Evolutionary conservation across 176 grass and related monocot species (phyloP).

Genomic region (Aegilops sharonensis): DNA sequence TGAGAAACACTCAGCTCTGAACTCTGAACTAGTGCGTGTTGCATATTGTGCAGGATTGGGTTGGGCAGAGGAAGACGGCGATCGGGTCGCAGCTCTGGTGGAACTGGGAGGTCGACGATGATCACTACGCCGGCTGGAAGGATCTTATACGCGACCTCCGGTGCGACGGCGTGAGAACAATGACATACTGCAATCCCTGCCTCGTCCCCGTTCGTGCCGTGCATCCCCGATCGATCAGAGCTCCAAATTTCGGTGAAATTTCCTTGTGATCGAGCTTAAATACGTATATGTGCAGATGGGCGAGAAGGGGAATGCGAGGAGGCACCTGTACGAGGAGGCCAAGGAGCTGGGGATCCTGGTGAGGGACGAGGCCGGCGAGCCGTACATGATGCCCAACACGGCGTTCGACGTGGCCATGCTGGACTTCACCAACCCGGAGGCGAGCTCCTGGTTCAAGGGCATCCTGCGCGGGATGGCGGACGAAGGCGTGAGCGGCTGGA

Average conservation of each 20-base stretch:
- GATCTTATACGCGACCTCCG: slow-evolving; percentile 60
- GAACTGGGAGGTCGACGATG: slow-evolving; percentile 87
- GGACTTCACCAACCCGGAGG: slow-evolving; percentile 79
- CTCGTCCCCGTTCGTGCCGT: slow-evolving; percentile 56
- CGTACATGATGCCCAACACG: slow-evolving; percentile 94
- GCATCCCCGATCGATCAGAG: background rate
- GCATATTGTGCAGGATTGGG: slow-evolving; percentile 67
- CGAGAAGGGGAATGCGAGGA: slow-evolving; percentile 48
- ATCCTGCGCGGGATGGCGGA: slow-evolving; percentile 66
- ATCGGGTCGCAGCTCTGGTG: slow-evolving; percentile 96
- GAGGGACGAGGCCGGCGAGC: slow-evolving; percentile 52
- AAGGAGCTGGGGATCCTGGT: slow-evolving; percentile 67
- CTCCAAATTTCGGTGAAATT: background rate
- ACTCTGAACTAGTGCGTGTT: background rate
- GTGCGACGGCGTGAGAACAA: slow-evolving; percentile 46
- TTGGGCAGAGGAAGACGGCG: slow-evolving; percentile 82
- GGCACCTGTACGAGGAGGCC: slow-evolving; percentile 77
- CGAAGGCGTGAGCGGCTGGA: slow-evolving; percentile 77
- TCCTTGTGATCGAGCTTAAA: background rate
- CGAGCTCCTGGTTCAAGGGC: slow-evolving; percentile 76
- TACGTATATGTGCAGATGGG: slow-evolving; percentile 38
- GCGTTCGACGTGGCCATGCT: slow-evolving; percentile 92
- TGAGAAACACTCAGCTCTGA: background rate
- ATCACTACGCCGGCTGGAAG: slow-evolving; percentile 69
- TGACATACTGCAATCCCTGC: slow-evolving; percentile 93